Conservation (phyloP, 2,329 filamentous ascomycete genomes). For the Bipolaris oryzae region DNA sequence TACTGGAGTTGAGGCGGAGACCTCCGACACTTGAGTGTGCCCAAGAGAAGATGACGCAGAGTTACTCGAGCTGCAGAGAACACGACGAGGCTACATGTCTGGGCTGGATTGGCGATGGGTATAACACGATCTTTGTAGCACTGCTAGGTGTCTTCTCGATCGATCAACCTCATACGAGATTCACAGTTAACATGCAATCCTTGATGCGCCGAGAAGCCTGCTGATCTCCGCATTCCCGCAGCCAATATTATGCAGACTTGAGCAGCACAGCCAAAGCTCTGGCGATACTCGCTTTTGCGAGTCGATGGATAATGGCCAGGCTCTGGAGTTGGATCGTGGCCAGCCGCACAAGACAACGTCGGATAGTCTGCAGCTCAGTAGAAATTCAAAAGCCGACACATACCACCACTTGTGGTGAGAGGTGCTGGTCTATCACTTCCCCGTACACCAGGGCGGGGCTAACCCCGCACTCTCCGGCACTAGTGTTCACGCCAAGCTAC, state of each 20-base stretch:
- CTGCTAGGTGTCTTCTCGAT: not conserved
- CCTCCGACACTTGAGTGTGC: not conserved
- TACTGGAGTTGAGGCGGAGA: not conserved
- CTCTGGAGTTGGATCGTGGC: not conserved
- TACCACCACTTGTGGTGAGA: not conserved
- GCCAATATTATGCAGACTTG: not conserved
- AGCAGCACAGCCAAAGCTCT: not conserved
- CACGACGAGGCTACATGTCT: not conserved
- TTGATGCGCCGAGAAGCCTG: not conserved
- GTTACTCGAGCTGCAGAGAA: not conserved
- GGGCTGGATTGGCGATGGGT: not conserved
- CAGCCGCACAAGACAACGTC: not conserved
- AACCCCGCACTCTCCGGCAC: conserved; percentile 31
- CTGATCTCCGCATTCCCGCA: not conserved
- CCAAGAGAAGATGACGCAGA: not conserved
- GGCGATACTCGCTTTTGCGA: not conserved
- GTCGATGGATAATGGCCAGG: not conserved
- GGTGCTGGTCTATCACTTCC: conserved; percentile 1
- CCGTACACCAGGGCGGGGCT: conserved; percentile 11
- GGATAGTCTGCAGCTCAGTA: not conserved
- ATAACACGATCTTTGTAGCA: not conserved
- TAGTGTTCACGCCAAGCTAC: conserved; percentile 32
- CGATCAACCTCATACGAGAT: not conserved
- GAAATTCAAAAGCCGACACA: not conserved
- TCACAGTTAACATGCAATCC: not conserved